Percentiles rank a stretch among this genome's conserved stretches.
Evolutionary conservation across 2,329 filamentous ascomycete species (phyloP).

Genomic region (Amphichorda felina): DNA sequence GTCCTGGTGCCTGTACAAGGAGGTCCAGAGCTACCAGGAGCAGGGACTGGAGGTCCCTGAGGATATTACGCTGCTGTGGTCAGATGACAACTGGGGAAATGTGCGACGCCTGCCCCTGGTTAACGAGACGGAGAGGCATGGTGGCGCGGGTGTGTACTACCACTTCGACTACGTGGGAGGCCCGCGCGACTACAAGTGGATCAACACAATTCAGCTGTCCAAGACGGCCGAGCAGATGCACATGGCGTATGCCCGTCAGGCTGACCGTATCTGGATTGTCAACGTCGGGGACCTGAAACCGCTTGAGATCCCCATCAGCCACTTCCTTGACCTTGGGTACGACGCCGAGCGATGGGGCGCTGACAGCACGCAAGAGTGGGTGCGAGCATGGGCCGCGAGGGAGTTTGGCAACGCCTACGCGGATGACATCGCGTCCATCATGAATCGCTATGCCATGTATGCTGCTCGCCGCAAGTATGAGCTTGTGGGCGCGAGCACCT

Average conservation of each 20-base stretch:
- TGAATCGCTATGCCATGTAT: conserved; percentile 28
- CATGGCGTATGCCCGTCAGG: conserved; percentile 44
- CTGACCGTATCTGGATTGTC: conserved; percentile 52
- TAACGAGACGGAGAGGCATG: conserved; percentile 45
- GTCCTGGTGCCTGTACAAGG: conserved; percentile 64
- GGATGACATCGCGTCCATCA: conserved; percentile 32
- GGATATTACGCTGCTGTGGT: conserved; percentile 56
- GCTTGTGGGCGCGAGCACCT: conserved; percentile 7
- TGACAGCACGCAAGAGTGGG: conserved; percentile 30
- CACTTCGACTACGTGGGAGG: conserved; percentile 41
- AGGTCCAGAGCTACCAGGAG: conserved; percentile 59
- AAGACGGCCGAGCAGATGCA: conserved; percentile 51
- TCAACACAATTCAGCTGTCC: conserved; percentile 51
- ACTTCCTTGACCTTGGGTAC: conserved; percentile 44
- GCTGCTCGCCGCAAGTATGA: conserved; percentile 22
- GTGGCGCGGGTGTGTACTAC: conserved; percentile 57
- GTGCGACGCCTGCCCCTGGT: conserved; percentile 47
- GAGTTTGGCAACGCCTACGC: conserved; percentile 41
- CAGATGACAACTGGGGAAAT: conserved; percentile 61
- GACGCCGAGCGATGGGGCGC: conserved; percentile 22
- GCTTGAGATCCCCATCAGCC: conserved; percentile 36
- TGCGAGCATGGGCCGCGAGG: conserved; percentile 38
- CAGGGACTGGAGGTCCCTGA: conserved; percentile 46
- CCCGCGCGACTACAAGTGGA: conserved; percentile 41
- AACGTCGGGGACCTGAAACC: conserved; percentile 58